Evolutionary conservation across 2,329 filamentous ascomycete species (phyloP).

Genomic region (Alternaria atra): DNA sequence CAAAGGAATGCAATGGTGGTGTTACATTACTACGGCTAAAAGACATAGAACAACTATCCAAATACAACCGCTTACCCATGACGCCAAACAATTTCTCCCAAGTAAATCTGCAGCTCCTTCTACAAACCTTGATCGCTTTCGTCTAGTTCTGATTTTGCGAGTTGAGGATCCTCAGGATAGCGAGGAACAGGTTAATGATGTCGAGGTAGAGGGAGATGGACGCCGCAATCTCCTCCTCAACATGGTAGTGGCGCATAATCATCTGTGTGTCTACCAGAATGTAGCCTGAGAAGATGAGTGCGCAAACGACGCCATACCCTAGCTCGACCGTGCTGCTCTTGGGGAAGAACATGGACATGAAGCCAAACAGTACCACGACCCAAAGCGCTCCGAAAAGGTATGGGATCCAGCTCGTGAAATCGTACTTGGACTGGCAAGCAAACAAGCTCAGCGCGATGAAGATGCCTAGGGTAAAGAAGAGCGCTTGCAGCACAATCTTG

Average conservation of each 20-base stretch:
- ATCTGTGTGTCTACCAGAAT: constrained; percentile 97
- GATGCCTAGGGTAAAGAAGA: constrained; percentile 79
- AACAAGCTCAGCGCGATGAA: constrained; percentile 76
- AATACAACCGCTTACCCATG: neutral
- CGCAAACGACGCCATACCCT: constrained; percentile 80
- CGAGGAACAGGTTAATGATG: constrained; percentile 95
- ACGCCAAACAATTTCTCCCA: constrained; percentile 2
- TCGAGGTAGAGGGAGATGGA: constrained; percentile 95
- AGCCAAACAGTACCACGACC: constrained; percentile 90
- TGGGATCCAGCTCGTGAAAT: constrained; percentile 97
- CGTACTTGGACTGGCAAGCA: constrained; percentile 96
- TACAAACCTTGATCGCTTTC: neutral
- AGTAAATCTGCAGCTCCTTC: neutral
- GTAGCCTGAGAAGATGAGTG: constrained; percentile 91
- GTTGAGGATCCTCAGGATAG: constrained; percentile 95
- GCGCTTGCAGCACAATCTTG: constrained; percentile 85
- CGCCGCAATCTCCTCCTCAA: constrained; percentile 97
- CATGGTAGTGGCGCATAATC: constrained; percentile 93
- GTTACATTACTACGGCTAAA: neutral
- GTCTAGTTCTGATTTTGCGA: constrained; percentile 89
- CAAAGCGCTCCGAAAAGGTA: constrained; percentile 92
- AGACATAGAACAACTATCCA: neutral
- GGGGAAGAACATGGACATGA: constrained; percentile 91
- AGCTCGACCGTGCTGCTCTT: constrained; percentile 83
- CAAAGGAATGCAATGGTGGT: neutral